phyloP scores from a whole-genome alignment of 2,329 filamentous ascomycete species.

The Sporothrix inflata region DNA sequence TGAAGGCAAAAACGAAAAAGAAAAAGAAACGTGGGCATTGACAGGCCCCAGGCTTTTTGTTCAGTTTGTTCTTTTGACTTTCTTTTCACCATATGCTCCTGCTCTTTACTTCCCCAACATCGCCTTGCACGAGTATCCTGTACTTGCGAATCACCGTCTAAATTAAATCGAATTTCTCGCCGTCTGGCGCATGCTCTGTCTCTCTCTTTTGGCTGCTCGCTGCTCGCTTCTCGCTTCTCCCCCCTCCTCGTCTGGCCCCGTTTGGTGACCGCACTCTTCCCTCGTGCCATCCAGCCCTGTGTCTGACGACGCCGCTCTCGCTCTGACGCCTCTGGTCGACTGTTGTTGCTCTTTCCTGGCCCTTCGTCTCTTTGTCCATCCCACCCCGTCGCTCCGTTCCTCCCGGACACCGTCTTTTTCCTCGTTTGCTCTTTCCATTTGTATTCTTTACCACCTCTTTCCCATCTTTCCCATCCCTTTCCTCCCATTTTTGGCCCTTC shows the following conservation, averaged over 20 bases:
- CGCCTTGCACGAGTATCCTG: neutral
- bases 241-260: neutral
- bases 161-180: neutral
- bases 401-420: neutral
- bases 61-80: neutral
- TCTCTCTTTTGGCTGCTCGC: neutral
- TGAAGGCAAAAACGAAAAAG: neutral
- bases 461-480: neutral
- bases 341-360: neutral
- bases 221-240: neutral
- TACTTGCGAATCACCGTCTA: neutral
- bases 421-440: neutral
- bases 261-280: conserved; percentile 17
- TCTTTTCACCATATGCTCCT: neutral
- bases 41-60: neutral
- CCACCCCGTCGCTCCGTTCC: neutral
- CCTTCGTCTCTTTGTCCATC: neutral
- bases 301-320: conserved; percentile 28
- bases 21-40: neutral
- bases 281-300: conserved; percentile 28
- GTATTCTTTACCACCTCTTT: neutral
- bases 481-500: neutral
- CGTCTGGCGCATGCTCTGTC: neutral
- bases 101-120: neutral
- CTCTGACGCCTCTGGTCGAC: conserved; percentile 21